Evolutionary conservation across 306 rosid genomes (phyloP), one percentile per base, ranked within the genome.

Genomic region (Inga laurina): DNA sequence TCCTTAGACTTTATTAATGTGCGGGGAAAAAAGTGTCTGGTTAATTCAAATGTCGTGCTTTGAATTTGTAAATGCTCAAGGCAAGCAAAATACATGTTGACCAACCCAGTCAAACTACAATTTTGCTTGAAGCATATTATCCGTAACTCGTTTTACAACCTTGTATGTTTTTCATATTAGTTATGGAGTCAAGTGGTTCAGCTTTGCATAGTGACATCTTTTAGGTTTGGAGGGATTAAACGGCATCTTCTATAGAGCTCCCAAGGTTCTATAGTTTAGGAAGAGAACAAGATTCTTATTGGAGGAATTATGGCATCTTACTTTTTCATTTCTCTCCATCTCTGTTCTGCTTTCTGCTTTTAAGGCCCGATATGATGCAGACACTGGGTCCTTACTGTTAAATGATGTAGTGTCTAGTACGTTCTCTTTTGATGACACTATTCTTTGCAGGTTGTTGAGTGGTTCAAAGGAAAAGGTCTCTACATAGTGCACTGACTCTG

Each of bases 381-480:
- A 75, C 13, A 46, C 74, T 85, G 77, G 82, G 16, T 83, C 74
- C 54, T 78, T 45, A 13, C 45, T 24, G 64, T 48, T 68, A 76
- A 61, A 75, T 68, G n/a, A 39, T 21, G 35, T n/a, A 46, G 13
- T 81, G 79, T 69, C 77, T 79, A 24, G 84, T 56, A 45, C 44
- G 73, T 76, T 87, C 77, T 56, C 86, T 90, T 56, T 74, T 57
- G 45, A 14, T 44, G 46, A 44, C 83, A 75, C 79, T 87, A 51
- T 87, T 41, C 43, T 82, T 81, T 83, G 70, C 90, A 92, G 97
- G 94, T 84, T 72, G 76, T 86, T 81, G 79, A 49, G 81, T 80
- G 57, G 70, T 83, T 79, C 51, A 82, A 21, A 79, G 83, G 81
- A 83, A 78, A 82, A 83, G 74, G 83, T 73, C 80, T 83, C 82